Base-by-base conservation (phyloP, 345 rosid genomes). In the Salix viminalis region DNA sequence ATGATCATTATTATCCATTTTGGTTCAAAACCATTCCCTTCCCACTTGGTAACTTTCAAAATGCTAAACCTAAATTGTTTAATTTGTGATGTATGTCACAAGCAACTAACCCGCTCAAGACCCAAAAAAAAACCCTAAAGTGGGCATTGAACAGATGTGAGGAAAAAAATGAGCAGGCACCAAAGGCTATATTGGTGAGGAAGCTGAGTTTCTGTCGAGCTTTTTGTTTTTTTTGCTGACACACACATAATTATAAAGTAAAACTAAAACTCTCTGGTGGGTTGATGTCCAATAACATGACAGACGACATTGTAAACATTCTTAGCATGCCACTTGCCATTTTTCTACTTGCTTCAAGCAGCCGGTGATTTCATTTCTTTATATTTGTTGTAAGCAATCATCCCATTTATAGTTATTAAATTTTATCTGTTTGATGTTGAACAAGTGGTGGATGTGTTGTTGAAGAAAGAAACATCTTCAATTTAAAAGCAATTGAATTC, bases 191-290 rank as follows among this genome's bases (percentile, higher is more conserved):
- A 61, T 61, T 60, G 69, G 62, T 9, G 37, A 28, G 24, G 21
- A 44, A 26, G 21, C 62, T 77, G 69, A 75, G 78, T 67, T 67
- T 48, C 50, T 58, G 46, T 66, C 37, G 15, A 67, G 32, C 54
- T 19, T 12, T 1, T 13, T 13, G 0, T 12, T 39, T 54, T 28
- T 67, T 67, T 36, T 6, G 56, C 58, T 56, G 67, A 16, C 70
- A 21, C 2, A 6, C 0, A 2, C 34, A 19, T 13, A 34, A 34
- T 34, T 34, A 34, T 34, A 34, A 34, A 34, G 37, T 34, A 34
- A 36, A 66, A 37, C 9, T 2, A 9, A 36, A 21, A 66, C 2
- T 7, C 15, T 16, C 5, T 60, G 11, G 65, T 60, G 23, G 65
- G 65, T 60, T 48, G 19, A 1, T 4, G 54, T 18, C 60, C 60